Base-by-base conservation (phyloP, 106 monocot species). In the Phalaenopsis aphrodite region DNA sequence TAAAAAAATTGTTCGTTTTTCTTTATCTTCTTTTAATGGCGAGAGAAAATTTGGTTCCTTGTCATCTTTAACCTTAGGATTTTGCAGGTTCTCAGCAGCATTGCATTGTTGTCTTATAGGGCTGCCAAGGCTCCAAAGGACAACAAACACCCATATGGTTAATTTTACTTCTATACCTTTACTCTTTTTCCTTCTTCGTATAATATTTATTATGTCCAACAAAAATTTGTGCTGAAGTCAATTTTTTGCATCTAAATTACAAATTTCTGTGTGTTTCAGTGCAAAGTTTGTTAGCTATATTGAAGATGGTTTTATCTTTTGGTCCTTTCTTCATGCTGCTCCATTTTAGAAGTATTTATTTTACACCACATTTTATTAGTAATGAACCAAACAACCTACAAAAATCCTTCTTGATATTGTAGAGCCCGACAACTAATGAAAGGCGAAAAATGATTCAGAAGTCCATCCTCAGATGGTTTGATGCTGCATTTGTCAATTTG, bases 41-140 rank as follows among this genome's bases (percentile, higher is more conserved):
- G 4, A 42, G 41, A 46, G 19, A 18, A 14, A 21, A 1, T 66
- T 21, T 23, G 11, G 16, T 65, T 64, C 2, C 42, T 79, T 30
- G 10, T 79, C 43, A 15, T 42, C 15, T 36, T 36, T 42, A 41
- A 74, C 37, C 8, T n/a, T 39, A 5, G 41, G n/a, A 55, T 75
- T 80, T 30, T 75, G 58, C 64, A 90, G 90, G 88, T 90, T n/a
- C 86, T 90, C n/a, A 90, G 90, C 42, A 78, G 90, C 8, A 79
- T 90, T 75, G 88, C 90, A 12, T 78, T 83, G 81, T 41, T 77
- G 79, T 90, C 90, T 23, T 90, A 75, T 74, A 85, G 68, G 75
- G 90, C 86, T n/a, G 90, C 88, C 19, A 88, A 82, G 45, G 90
- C 85, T 86, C 90, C 90, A 6, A 90, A 84, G 66, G 90, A 90